A percentile compares a stretch with the other conserved stretches of the same genome.
phyloP scores from a whole-genome alignment of 2,329 filamentous ascomycete genomes.

The Eutypella sp. region DNA sequence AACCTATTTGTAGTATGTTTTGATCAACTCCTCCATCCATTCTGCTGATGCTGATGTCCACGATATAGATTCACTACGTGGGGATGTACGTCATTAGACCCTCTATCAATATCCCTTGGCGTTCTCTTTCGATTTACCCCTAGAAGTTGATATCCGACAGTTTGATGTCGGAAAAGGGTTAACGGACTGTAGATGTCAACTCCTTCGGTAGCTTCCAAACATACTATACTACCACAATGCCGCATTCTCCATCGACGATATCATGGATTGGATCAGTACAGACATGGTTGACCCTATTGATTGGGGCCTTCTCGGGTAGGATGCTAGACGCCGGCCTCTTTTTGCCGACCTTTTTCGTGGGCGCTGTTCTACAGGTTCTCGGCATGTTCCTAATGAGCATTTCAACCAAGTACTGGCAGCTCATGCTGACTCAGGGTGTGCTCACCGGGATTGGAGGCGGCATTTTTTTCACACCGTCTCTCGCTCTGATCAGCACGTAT shows the following conservation, averaged over 20 bases:
- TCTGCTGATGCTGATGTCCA: background rate
- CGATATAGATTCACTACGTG: slow-evolving; percentile 32
- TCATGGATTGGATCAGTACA: slow-evolving; percentile 43
- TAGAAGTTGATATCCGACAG: background rate
- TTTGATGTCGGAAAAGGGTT: background rate
- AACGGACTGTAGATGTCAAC: slow-evolving; percentile 24
- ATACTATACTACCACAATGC: slow-evolving; percentile 35
- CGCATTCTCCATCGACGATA: slow-evolving; percentile 30
- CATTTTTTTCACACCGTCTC: slow-evolving; percentile 50
- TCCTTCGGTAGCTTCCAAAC: slow-evolving; percentile 41
- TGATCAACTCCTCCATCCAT: background rate
- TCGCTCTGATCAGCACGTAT: slow-evolving; percentile 59
- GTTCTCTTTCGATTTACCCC: background rate
- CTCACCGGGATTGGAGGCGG: slow-evolving; percentile 48
- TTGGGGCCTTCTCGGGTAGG: slow-evolving; percentile 37
- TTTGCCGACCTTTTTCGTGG: slow-evolving; percentile 30
- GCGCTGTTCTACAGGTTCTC: slow-evolving; percentile 34
- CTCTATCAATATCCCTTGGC: background rate
- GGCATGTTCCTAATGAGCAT: slow-evolving; percentile 42
- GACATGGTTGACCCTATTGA: slow-evolving; percentile 36
- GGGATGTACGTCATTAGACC: slow-evolving; percentile 28
- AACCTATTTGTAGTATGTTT: background rate
- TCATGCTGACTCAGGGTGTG: slow-evolving; percentile 44
- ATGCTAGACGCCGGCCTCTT: slow-evolving; percentile 41
- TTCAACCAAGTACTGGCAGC: slow-evolving; percentile 41